phyloP scores from a whole-genome alignment of 306 rosid genomes.

The Castanea sativa region DNA sequence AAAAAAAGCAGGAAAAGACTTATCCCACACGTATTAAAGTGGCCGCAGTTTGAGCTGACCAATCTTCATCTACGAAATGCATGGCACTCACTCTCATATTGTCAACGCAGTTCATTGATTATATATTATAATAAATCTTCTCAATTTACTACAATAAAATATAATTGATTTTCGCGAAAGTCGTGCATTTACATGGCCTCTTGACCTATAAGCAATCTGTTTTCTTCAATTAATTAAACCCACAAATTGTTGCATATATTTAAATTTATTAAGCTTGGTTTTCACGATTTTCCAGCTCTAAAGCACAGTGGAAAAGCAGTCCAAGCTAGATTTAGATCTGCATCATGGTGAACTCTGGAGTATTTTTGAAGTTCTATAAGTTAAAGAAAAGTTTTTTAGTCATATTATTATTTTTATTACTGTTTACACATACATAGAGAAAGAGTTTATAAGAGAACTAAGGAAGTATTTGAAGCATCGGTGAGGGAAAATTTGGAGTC shows the following conservation, averaged over 20 bases:
- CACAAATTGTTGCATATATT: not conserved
- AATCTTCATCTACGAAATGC: not conserved
- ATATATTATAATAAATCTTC: not conserved
- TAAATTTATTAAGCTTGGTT: slow-evolving; percentile 20
- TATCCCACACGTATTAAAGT: not conserved
- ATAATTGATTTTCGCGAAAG: slow-evolving; percentile 8
- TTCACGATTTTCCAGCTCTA: slow-evolving; percentile 34
- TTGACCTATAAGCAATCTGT: slow-evolving; percentile 4
- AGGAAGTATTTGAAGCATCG: not conserved
- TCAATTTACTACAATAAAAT: not conserved
- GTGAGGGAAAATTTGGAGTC: not conserved
- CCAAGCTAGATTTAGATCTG: slow-evolving; percentile 11
- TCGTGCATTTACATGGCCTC: slow-evolving; percentile 9
- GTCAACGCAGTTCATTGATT: slow-evolving; percentile 22
- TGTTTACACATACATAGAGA: not conserved
- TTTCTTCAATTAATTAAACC: not conserved
- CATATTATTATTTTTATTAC: not conserved
- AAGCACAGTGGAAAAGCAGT: slow-evolving; percentile 6
- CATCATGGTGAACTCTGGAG: not conserved
- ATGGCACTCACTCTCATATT: not conserved
- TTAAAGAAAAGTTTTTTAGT: not conserved
- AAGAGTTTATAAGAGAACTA: not conserved
- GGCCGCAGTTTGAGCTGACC: not conserved
- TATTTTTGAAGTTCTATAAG: slow-evolving; percentile 1
- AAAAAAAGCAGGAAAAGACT: not conserved